Conservation (phyloP, 495 filamentous ascomycete genomes). For the Xylaria cubensis region DNA sequence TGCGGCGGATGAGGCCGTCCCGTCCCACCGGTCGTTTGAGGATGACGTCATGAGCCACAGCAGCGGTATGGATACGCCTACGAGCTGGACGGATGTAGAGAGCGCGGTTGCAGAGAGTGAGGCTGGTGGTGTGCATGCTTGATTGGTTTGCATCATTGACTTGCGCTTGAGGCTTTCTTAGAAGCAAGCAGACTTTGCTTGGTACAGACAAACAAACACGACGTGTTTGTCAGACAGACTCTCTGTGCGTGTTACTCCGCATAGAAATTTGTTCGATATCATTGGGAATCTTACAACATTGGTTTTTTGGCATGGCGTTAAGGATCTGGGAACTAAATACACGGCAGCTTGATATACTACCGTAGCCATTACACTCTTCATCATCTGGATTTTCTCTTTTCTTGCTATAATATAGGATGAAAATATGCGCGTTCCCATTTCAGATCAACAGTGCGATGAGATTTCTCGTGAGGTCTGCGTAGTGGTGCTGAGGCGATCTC, state of each 20-base stretch:
- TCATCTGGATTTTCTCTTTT: background rate
- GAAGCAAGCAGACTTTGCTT: background rate
- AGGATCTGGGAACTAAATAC: slow-evolving; percentile 8
- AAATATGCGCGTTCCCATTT: background rate
- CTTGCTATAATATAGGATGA: background rate
- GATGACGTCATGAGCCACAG: slow-evolving; percentile 69
- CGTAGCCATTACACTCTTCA: background rate
- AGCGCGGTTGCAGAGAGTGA: slow-evolving; percentile 66
- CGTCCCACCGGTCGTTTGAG: slow-evolving; percentile 43
- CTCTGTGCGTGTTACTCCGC: background rate
- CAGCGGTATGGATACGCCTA: slow-evolving; percentile 67
- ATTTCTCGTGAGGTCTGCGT: background rate
- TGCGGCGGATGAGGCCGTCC: slow-evolving; percentile 45
- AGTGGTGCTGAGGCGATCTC: background rate
- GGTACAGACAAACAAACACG: background rate
- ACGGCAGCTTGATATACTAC: background rate
- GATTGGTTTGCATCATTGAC: slow-evolving; percentile 8
- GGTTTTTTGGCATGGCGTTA: slow-evolving; percentile 7
- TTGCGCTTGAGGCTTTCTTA: background rate
- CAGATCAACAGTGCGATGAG: background rate
- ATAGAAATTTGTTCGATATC: background rate
- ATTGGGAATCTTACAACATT: background rate
- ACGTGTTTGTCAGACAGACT: background rate
- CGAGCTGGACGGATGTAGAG: slow-evolving; percentile 80
- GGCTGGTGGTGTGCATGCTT: slow-evolving; percentile 39